Evolutionary conservation across 129 eudicot species (phyloP).

Genomic region (Artemisia annua): DNA sequence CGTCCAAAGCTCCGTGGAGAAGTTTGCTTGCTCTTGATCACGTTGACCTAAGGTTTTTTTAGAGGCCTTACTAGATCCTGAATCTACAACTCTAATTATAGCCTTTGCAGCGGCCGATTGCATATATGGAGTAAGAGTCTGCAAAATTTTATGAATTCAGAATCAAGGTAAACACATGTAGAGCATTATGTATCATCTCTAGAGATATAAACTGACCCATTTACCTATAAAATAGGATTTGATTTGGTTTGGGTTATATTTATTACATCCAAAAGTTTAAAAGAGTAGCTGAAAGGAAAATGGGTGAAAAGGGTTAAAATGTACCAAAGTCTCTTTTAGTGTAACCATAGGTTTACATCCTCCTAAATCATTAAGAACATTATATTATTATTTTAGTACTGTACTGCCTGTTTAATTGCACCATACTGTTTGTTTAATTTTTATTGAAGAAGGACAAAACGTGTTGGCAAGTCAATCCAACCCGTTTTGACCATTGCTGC

Average conservation of each 20-base stretch:
- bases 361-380: not conserved
- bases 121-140: slow-evolving; percentile 97
- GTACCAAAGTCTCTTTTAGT: not conserved
- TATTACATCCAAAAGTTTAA: not conserved
- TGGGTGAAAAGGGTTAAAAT: too few species aligned
- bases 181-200: not conserved
- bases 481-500: too few species aligned
- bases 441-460: too few species aligned
- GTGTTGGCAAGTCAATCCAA: too few species aligned
- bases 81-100: slow-evolving; percentile 42
- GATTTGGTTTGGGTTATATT: not conserved
- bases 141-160: slow-evolving; percentile 23
- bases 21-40: slow-evolving; percentile 63
- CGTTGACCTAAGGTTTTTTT: slow-evolving; percentile 43
- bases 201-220: not conserved
- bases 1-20: slow-evolving; percentile 88
- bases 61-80: slow-evolving; percentile 34
- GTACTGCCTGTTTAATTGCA: too few species aligned
- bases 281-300: too few species aligned
- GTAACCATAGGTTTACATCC: not conserved
- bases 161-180: slow-evolving; percentile 10
- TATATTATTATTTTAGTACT: too few species aligned
- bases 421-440: too few species aligned
- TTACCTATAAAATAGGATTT: not conserved
- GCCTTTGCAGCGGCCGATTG: slow-evolving; percentile 79